Percentiles rank a stretch among this genome's conserved stretches.
Conservation (phyloP, 176 grass and related monocot species). For the Microstegium vimineum region DNA sequence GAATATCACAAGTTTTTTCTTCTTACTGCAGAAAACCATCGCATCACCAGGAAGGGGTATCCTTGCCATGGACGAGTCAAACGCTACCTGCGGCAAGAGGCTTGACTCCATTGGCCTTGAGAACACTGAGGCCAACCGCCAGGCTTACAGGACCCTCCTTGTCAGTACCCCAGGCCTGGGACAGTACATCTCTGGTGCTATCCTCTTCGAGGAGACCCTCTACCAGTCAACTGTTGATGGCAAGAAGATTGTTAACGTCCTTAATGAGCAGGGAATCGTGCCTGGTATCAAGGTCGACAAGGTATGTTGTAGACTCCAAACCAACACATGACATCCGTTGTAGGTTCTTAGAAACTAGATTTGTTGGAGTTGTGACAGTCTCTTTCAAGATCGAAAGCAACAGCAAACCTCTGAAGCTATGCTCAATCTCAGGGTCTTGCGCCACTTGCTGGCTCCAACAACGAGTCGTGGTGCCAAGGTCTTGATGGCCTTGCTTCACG, state of each 20-base stretch:
- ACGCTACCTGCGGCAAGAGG: constrained; percentile 96
- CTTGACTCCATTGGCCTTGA: constrained; percentile 90
- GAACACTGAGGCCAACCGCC: constrained; percentile 98
- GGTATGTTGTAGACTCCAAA: constrained; percentile 40
- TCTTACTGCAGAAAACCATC: constrained; percentile 74
- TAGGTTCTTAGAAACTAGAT: not conserved
- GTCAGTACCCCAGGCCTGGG: constrained; percentile 67
- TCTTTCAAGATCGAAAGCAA: not conserved
- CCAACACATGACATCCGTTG: not conserved
- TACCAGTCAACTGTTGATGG: constrained; percentile 95
- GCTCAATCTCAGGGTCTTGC: constrained; percentile 74
- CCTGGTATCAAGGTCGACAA: constrained; percentile 99
- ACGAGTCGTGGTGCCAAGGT: constrained; percentile 99
- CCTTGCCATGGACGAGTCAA: constrained; percentile 97
- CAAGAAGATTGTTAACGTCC: constrained; percentile 97
- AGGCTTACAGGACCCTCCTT: constrained; percentile 92
- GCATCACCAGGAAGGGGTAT: constrained; percentile 95
- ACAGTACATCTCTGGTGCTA: constrained; percentile 89
- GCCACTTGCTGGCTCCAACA: constrained; percentile 85
- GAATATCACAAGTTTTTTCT: constrained; percentile 5
- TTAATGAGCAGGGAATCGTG: constrained; percentile 66
- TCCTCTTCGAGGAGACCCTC: constrained; percentile 98
- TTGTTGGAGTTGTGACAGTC: not conserved
- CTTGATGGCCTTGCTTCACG: constrained; percentile 95
- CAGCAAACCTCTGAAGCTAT: not conserved